Conservation (phyloP, 2,329 filamentous ascomycete species). For the Aspergillus sp. region DNA sequence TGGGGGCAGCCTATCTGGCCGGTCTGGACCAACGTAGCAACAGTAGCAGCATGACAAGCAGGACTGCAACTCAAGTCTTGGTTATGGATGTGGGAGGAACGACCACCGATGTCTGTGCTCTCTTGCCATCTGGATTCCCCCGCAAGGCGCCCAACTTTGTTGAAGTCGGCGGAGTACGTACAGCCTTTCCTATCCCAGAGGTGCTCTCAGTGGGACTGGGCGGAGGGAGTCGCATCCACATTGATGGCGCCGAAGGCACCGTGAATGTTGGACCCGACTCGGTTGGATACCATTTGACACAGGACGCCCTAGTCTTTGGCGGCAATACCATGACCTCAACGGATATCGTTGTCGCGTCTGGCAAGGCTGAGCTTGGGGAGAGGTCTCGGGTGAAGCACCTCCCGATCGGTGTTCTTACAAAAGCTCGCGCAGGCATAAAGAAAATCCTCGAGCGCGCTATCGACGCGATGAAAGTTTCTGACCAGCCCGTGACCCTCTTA, state of each 20-base stretch:
- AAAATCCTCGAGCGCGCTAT: constrained; percentile 54
- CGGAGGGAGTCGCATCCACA: constrained; percentile 53
- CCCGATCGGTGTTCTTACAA: background rate
- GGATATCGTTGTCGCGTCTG: constrained; percentile 46
- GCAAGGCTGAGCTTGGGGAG: constrained; percentile 18
- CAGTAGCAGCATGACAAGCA: background rate
- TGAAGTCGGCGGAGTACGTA: constrained; percentile 60
- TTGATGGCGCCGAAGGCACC: constrained; percentile 17
- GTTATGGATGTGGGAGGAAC: constrained; percentile 65
- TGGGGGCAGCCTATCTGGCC: constrained; percentile 48
- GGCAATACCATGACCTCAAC: constrained; percentile 56
- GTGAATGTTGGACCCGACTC: constrained; percentile 59
- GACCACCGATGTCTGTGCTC: constrained; percentile 61
- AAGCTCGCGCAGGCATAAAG: constrained; percentile 31
- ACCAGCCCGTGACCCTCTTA: constrained; percentile 54
- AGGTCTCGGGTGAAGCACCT: constrained; percentile 9
- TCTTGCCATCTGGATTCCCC: constrained; percentile 62
- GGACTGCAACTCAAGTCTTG: constrained; percentile 29
- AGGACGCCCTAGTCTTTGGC: constrained; percentile 56
- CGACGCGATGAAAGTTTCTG: constrained; percentile 60
- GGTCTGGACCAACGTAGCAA: background rate
- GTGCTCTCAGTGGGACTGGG: constrained; percentile 60
- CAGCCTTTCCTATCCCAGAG: constrained; percentile 61
- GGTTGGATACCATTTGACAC: constrained; percentile 55
- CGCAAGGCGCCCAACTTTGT: constrained; percentile 61